Evolutionary conservation across 148 eudicot species (phyloP), one percentile per base, ranked within the genome.

Genomic region (Rhododendron molle): DNA sequence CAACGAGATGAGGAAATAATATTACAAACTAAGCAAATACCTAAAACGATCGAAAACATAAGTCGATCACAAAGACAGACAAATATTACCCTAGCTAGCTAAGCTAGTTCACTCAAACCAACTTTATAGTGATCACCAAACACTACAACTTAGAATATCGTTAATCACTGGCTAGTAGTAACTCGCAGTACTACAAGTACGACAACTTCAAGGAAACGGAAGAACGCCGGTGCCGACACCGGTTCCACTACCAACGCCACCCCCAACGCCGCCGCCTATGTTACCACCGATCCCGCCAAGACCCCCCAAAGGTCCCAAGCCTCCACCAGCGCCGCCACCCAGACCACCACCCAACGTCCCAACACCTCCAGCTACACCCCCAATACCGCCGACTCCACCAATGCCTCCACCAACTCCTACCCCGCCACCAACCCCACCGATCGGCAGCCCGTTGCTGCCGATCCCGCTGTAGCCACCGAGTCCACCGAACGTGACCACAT

Each of bases 401-500:
- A 76, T 18, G 79, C 2, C 2, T 76, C 6, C 79, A 18, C 47
- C 47, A 2, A 49, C 11, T 6, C 65, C 80, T 0, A 52, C 72
- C 18, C 83, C 88, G 11, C 34, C 88, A 0, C 90, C 88, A 30
- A 82, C 2, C 13, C 90, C 90, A 23, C 86, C 88, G 18, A 86
- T 28, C 11, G 88, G 87, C 78, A 86, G 32, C 5, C 90, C 87
- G 30, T 58, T 38, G 15, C 6, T 7, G 5, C 86, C 90, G 11
- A 86, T 5, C 49, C 90, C 90, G 15, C 62, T 5, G 73, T 60
- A 89, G n/a, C 85, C 85, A 0, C 90, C 90, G 10, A 90, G 1
- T 26, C 92, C 92, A 8, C 89, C 89, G 16, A 76, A 87, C 12
- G 84, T 60, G n/a, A 82, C 82, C 21, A 90, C 44, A 73, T 91